Conservation (phyloP, 768 basidiomycete genomes). For the Agrocybe chaxingu region DNA sequence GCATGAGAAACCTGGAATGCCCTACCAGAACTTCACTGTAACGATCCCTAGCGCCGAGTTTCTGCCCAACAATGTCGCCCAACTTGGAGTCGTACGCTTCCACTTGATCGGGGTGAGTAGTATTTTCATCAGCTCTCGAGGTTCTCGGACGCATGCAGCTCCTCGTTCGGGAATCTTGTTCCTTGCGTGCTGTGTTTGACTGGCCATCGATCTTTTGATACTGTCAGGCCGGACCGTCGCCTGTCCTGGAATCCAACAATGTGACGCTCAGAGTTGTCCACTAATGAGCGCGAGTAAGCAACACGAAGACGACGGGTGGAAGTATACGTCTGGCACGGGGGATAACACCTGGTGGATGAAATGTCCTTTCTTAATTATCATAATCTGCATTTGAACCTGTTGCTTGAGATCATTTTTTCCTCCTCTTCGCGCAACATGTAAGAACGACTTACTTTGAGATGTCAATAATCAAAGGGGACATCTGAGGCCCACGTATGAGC, state of each 20-base stretch:
- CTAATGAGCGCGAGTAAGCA: not conserved
- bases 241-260: conserved; percentile 24
- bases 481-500: too few species aligned
- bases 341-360: too few species aligned
- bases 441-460: too few species aligned
- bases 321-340: too few species aligned
- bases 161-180: too few species aligned
- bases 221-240: conserved; percentile 24
- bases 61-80: conserved; percentile 17
- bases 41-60: conserved; percentile 22
- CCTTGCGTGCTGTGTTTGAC: too few species aligned
- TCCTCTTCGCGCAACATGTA: too few species aligned
- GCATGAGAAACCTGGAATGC: conserved; percentile 26
- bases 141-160: not conserved
- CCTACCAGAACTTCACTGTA: conserved; percentile 45
- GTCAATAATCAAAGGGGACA: too few species aligned
- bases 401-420: too few species aligned
- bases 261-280: conserved; percentile 14
- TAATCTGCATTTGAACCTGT: too few species aligned
- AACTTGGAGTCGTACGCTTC: conserved; percentile 23
- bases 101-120: conserved; percentile 30
- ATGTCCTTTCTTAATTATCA: too few species aligned
- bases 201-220: not conserved
- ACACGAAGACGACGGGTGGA: too few species aligned
- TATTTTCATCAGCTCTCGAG: not conserved